Base-by-base conservation (phyloP, 2,329 filamentous ascomycete species). In the Cladosporium halotolerans region DNA sequence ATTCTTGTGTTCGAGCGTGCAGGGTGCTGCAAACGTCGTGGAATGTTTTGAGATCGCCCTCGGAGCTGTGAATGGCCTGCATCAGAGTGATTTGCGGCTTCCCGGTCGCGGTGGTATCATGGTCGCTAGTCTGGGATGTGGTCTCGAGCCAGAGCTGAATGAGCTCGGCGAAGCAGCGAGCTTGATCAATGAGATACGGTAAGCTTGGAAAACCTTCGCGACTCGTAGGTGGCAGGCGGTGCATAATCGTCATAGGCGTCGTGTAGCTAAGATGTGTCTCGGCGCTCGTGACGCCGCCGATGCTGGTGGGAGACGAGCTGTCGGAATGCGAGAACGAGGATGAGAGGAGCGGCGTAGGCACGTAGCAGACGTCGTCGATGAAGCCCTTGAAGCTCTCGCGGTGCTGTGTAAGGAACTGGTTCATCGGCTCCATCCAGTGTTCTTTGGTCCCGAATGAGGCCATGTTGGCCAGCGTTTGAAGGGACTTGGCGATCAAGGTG, bases 341-440 rank as follows among this genome's bases (percentile, higher is more conserved):
- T 4, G 68, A 67, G 45, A 82, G 79, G 44, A 50, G 32, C 11
- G 90, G 85, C 3, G 85, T 81, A 1, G 89, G 85, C 50, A 96
- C 88, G 8, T 85, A 82, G 73, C 92, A 96, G 44, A 96, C 82
- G 31, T 83, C 79, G 66, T 97, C 91, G 56, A 96, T 86, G 62
- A 91, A 96, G 44, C 85, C 80, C 68, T 91, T 95, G 70, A 96
- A 89, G 38, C 87, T 81, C 62, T 85, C 79, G 16, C 90, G 82
- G 64, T 95, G 85, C 1, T 82, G 77, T 8, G 78, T 79, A 44
- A 97, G 74, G 63, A 96, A 96, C 41, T 81, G 81, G 66, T 96
- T 97, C 92, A 97, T 97, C 0, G 90, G 90, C 72, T 96, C 91
- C 91, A 97, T 96, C 89, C 90, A 97, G n/a, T 86, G 84, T 70